Evolutionary conservation across 345 rosid genomes (phyloP).

Genomic region (Pseudoturritis turrita): DNA sequence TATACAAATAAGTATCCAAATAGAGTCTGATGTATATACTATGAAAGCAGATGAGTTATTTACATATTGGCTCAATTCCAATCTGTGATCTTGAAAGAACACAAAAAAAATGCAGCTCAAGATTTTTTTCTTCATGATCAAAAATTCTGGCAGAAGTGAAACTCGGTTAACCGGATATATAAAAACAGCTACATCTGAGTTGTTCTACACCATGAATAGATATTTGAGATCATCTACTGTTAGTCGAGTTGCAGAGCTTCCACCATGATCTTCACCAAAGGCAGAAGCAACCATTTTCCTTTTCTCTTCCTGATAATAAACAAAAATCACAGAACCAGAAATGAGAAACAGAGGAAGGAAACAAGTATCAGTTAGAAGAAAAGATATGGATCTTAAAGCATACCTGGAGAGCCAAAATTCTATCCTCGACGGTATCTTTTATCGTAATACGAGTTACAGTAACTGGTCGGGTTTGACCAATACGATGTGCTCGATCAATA

Average conservation of each 20-base stretch:
- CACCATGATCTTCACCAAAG: conserved; percentile 90
- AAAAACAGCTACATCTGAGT: conserved; percentile 25
- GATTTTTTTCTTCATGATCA: conserved; percentile 25
- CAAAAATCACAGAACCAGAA: conserved; percentile 5
- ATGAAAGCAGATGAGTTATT: conserved; percentile 29
- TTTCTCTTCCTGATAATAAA: conserved; percentile 70
- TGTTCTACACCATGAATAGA: conserved; percentile 45
- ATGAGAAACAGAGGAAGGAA: not conserved
- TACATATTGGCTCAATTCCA: conserved; percentile 35
- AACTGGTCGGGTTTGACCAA: conserved; percentile 96
- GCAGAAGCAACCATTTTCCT: conserved; percentile 95
- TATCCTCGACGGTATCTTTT: conserved; percentile 81
- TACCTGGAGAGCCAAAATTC: conserved; percentile 90
- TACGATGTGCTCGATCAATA: conserved; percentile 90
- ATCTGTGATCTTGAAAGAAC: conserved; percentile 33
- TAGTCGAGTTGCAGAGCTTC: conserved; percentile 66
- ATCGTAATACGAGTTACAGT: conserved; percentile 86
- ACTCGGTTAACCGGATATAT: conserved; percentile 6
- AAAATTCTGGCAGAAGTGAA: conserved; percentile 11
- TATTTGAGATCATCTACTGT: conserved; percentile 85
- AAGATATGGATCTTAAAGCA: not conserved
- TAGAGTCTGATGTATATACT: conserved; percentile 25
- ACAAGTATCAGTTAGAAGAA: not conserved
- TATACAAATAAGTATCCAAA: conserved; percentile 6
- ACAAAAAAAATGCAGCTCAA: conserved; percentile 38